Conservation (phyloP, 805 yeast genomes). For the Wilhelminamyces savonicus region DNA sequence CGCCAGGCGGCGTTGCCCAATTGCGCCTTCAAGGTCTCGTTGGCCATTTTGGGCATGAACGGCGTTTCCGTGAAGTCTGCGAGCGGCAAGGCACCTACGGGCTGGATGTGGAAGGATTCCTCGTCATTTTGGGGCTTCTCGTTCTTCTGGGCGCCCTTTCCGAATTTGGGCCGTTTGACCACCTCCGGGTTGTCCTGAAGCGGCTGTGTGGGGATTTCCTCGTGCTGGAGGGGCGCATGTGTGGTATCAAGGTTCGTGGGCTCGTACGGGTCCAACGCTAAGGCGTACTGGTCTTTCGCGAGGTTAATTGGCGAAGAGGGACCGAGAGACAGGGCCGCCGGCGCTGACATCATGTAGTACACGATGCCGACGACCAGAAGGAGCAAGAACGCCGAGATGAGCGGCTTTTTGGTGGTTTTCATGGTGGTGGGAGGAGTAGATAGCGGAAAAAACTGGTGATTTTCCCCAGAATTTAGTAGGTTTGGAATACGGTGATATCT, state of each 20-base stretch:
- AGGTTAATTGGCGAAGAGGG: conserved; percentile 15
- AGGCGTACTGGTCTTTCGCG: conserved; percentile 6
- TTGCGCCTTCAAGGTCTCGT: conserved; percentile 74
- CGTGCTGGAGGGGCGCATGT: too few relatives aligned
- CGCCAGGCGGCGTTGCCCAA: conserved; percentile 91
- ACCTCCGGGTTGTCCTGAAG: too few relatives aligned
- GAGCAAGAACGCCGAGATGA: conserved; percentile 18
- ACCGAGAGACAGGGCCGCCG: conserved; percentile 14
- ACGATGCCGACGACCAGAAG: conserved; percentile 18
- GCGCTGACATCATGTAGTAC: conserved; percentile 18
- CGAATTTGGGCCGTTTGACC: too few relatives aligned
- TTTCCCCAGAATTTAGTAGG: too few relatives aligned
- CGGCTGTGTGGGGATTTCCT: too few relatives aligned
- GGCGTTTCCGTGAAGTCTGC: conserved; percentile 33
- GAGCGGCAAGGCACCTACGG: too few relatives aligned
- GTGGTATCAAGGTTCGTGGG: neutral
- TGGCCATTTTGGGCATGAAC: conserved; percentile 93
- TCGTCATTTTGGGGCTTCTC: too few relatives aligned
- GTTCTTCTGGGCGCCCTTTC: too few relatives aligned
- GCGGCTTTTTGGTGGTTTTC: conserved; percentile 20
- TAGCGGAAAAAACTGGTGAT: too few relatives aligned
- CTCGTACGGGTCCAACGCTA: conserved; percentile 1
- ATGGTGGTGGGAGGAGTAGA: conserved; percentile 11
- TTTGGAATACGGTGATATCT: too few relatives aligned
- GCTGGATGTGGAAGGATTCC: too few relatives aligned